Conservation (phyloP, 2,329 filamentous ascomycete genomes). For the Neocatenulostroma microsporum region DNA sequence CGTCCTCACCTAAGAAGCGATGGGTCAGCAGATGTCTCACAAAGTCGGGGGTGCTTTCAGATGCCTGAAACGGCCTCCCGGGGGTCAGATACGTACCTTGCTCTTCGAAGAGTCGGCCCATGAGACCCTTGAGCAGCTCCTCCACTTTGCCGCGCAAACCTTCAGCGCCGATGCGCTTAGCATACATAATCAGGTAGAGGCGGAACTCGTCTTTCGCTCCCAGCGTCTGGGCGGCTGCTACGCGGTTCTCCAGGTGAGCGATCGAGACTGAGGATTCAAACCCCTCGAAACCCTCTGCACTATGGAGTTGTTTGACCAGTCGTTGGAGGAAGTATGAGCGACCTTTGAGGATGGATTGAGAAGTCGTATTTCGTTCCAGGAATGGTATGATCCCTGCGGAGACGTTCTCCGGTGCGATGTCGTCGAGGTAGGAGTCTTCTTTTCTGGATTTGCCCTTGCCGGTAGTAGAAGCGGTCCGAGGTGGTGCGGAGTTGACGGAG, state of each 20-base stretch:
- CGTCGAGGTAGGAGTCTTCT: conserved; percentile 32
- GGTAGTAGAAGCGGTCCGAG: conserved; percentile 58
- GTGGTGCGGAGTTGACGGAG: conserved; percentile 50
- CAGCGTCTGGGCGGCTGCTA: conserved; percentile 78
- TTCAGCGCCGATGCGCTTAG: conserved; percentile 87
- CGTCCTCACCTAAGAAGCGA: no score
- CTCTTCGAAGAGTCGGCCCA: conserved; percentile 63
- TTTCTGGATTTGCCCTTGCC: conserved; percentile 10
- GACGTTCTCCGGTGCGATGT: conserved; percentile 51
- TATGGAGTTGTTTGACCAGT: conserved; percentile 80
- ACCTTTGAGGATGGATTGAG: conserved; percentile 83
- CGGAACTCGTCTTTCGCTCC: conserved; percentile 87
- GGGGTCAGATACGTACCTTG: no score
- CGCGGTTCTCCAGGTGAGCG: conserved; percentile 87
- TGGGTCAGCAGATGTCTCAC: no score
- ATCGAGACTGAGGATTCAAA: conserved; percentile 90
- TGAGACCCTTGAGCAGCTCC: conserved; percentile 73
- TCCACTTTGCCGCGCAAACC: conserved; percentile 82
- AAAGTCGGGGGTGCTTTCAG: no score
- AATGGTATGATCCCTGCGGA: conserved; percentile 90
- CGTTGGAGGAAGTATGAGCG: conserved; percentile 85
- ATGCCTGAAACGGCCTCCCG: no score
- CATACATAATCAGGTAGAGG: conserved; percentile 95
- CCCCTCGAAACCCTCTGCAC: conserved; percentile 81
- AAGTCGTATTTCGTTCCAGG: conserved; percentile 89